Percentiles rank a stretch among this genome's conserved stretches.
Evolutionary conservation across 2,329 filamentous ascomycete genomes (phyloP).

Genomic region (Microsporum ferrugineum): DNA sequence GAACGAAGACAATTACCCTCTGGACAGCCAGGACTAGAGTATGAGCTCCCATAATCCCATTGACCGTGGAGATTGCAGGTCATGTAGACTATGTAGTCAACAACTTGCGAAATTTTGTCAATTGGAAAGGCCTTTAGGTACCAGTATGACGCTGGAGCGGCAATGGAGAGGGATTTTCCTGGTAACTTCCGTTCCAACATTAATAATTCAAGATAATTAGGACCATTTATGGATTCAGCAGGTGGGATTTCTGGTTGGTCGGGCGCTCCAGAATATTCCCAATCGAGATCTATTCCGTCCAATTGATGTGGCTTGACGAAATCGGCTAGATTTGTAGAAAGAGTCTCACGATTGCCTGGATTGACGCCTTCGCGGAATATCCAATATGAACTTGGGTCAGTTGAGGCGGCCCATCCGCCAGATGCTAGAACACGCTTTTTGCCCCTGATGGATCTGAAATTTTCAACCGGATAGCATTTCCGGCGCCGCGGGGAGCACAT

Average conservation of each 20-base stretch:
- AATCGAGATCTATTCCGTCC: constrained; percentile 33
- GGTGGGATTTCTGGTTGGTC: too few relatives aligned
- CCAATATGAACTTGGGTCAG: constrained; percentile 26
- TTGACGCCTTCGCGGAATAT: constrained; percentile 31
- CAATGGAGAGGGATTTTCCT: constrained; percentile 18
- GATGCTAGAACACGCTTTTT: too few relatives aligned
- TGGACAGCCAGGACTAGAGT: too few relatives aligned
- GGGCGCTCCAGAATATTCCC: constrained; percentile 26
- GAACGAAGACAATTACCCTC: too few relatives aligned
- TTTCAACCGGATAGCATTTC: too few relatives aligned
- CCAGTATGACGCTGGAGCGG: constrained; percentile 22
- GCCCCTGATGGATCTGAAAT: too few relatives aligned
- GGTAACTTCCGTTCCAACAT: constrained; percentile 11
- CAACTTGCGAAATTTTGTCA: constrained; percentile 15
- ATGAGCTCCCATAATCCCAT: constrained; percentile 16
- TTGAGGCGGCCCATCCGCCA: constrained; percentile 16
- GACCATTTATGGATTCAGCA: too few relatives aligned
- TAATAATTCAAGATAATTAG: neutral
- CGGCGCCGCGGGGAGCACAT: too few relatives aligned
- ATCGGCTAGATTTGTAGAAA: constrained; percentile 29
- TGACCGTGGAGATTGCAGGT: constrained; percentile 26
- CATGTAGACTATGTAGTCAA: constrained; percentile 29
- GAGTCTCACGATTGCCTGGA: constrained; percentile 27
- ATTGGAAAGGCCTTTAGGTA: constrained; percentile 23
- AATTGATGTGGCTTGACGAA: constrained; percentile 32